Evolutionary conservation across 495 filamentous ascomycete species (phyloP).

Genomic region (Talaromyces proteolyticus): DNA sequence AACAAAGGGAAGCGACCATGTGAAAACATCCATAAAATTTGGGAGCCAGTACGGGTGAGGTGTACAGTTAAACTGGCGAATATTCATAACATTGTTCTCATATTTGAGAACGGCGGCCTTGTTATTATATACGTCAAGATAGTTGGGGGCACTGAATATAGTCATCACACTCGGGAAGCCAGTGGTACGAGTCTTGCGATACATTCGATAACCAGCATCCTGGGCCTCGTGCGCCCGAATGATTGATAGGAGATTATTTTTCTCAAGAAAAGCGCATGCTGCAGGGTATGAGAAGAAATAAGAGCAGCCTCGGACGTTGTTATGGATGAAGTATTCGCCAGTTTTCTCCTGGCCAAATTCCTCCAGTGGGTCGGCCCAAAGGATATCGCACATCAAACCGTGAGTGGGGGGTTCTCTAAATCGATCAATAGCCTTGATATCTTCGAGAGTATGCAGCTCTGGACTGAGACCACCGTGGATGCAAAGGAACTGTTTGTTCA

Average conservation of each 20-base stretch:
- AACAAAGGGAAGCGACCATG: slow-evolving; percentile 97
- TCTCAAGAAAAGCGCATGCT: slow-evolving; percentile 96
- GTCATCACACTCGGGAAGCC: slow-evolving; percentile 99
- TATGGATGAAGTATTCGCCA: slow-evolving; percentile 93
- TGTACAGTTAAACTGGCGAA: slow-evolving; percentile 98
- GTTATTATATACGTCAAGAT: slow-evolving; percentile 99
- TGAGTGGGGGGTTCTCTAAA: slow-evolving; percentile 97
- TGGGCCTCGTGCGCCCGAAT: slow-evolving; percentile 99
- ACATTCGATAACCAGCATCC: slow-evolving; percentile 98
- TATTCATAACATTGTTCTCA: slow-evolving; percentile 99
- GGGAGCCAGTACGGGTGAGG: slow-evolving; percentile 99
- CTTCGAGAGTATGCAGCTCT: slow-evolving; percentile 91
- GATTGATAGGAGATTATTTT: slow-evolving; percentile 96
- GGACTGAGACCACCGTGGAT: slow-evolving; percentile 96
- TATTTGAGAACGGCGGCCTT: slow-evolving; percentile 98
- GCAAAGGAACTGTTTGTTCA: slow-evolving; percentile 99
- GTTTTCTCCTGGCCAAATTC: slow-evolving; percentile 99
- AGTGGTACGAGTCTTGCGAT: slow-evolving; percentile 94
- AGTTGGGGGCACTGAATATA: slow-evolving; percentile 98
- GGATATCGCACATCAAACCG: slow-evolving; percentile 96
- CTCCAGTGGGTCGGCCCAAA: slow-evolving; percentile 98
- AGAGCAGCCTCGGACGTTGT: slow-evolving; percentile 96
- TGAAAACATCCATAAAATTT: slow-evolving; percentile 99
- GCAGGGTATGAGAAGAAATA: slow-evolving; percentile 99
- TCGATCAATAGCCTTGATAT: slow-evolving; percentile 92